These are phyloP conservation scores for Schwanniomyces sp. DNA, from an alignment of 805 yeast genomes.

Conservation along the genomic window DNA sequence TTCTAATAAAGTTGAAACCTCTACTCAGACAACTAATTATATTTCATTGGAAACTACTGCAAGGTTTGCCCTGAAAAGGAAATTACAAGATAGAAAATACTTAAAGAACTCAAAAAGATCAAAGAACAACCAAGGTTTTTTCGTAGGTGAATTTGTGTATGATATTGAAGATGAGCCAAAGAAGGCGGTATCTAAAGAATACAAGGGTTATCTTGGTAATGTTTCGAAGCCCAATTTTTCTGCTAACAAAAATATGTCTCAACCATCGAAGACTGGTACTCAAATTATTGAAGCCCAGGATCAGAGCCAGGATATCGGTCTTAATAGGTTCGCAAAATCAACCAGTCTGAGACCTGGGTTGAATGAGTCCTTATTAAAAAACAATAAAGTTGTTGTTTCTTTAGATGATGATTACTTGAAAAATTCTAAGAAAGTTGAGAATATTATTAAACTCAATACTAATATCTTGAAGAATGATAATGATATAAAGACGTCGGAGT, in stretches of 20 bases:
- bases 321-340: constrained; percentile 7
- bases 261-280: neutral
- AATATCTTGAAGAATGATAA: constrained; percentile 1
- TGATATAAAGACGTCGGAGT: neutral
- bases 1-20: constrained; percentile 34
- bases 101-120: constrained; percentile 11
- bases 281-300: constrained; percentile 3
- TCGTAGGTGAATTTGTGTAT: constrained; percentile 37
- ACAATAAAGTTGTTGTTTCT: constrained; percentile 12
- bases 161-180: constrained; percentile 20
- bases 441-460: constrained; percentile 32
- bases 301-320: constrained; percentile 7
- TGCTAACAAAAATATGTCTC: neutral
- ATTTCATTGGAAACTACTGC: constrained; percentile 27
- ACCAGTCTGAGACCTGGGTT: constrained; percentile 16
- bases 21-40: constrained; percentile 41
- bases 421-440: constrained; percentile 23
- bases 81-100: constrained; percentile 7
- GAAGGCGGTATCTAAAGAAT: constrained; percentile 11
- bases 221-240: constrained; percentile 32
- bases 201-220: constrained; percentile 35
- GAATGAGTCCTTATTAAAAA: constrained; percentile 14
- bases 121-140: constrained; percentile 23
- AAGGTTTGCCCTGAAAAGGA: constrained; percentile 21
- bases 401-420: constrained; percentile 28